phyloP scores from a whole-genome alignment of 1,139 yeast species.

The Nakaseomyces sp. region DNA sequence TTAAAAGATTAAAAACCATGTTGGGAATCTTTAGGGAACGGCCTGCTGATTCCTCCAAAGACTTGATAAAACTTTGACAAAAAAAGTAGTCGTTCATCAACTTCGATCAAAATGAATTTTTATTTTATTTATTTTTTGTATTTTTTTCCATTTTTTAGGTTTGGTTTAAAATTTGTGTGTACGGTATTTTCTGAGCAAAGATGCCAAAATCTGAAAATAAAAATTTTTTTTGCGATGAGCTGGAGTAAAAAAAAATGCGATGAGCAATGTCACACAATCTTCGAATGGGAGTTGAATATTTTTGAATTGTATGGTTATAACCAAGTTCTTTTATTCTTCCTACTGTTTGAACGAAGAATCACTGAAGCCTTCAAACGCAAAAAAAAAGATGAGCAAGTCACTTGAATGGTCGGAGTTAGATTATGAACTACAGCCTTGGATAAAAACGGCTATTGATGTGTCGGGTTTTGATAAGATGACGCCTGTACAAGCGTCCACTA shows the following conservation, averaged over 20 bases:
- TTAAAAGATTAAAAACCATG: not conserved
- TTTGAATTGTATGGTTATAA: too few relatives aligned
- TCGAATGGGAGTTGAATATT: too few relatives aligned
- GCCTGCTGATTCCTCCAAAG: too few relatives aligned
- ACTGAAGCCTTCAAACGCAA: too few relatives aligned
- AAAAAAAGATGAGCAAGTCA: slow-evolving; percentile 30
- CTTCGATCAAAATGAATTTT: not conserved
- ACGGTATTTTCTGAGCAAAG: not conserved
- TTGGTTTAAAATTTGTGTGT: not conserved
- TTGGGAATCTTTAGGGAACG: too few relatives aligned
- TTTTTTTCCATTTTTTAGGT: too few relatives aligned
- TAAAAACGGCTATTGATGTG: slow-evolving; percentile 51
- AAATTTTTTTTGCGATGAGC: slow-evolving; percentile 2
- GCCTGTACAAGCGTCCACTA: slow-evolving; percentile 94
- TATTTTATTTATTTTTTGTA: not conserved
- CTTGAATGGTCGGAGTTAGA: slow-evolving; percentile 34
- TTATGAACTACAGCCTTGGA: slow-evolving; percentile 37
- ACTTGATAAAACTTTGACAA: too few relatives aligned
- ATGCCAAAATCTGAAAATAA: not conserved
- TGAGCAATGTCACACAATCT: too few relatives aligned
- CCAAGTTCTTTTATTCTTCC: too few relatives aligned
- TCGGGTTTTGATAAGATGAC: slow-evolving; percentile 82
- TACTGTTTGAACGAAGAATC: too few relatives aligned
- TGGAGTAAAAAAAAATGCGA: not conserved
- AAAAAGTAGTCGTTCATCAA: too few relatives aligned